Evolutionary conservation across 257 asterid genomes (phyloP).

Genomic region (Agastache rugosa): DNA sequence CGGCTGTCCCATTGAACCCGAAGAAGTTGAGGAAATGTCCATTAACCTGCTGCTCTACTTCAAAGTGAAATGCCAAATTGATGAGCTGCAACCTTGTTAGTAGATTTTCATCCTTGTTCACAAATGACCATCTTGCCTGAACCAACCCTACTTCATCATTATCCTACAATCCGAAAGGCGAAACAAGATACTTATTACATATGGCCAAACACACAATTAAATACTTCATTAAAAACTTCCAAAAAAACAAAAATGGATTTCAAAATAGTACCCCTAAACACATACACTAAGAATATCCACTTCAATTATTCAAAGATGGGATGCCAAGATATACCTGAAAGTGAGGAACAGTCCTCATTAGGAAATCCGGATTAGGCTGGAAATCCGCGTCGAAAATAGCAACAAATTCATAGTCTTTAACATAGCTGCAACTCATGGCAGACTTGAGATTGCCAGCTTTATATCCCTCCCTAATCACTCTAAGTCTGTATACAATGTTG

Average conservation of each 20-base stretch:
- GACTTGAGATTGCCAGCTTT: slow-evolving; percentile 96
- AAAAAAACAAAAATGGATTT: background rate
- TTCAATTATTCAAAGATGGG: background rate
- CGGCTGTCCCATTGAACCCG: slow-evolving; percentile 99
- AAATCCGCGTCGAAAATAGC: slow-evolving; percentile 96
- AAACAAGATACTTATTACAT: slow-evolving; percentile 9
- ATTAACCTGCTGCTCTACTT: slow-evolving; percentile 96
- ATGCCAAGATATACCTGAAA: slow-evolving; percentile 62
- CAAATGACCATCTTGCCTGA: slow-evolving; percentile 98
- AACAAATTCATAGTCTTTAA: slow-evolving; percentile 91
- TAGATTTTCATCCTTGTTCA: slow-evolving; percentile 90
- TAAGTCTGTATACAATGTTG: slow-evolving; percentile 81
- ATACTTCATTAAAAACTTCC: background rate
- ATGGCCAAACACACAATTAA: background rate
- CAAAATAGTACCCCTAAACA: slow-evolving; percentile 2
- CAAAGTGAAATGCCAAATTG: slow-evolving; percentile 94
- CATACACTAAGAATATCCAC: background rate
- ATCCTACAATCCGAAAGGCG: slow-evolving; percentile 54
- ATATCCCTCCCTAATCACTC: slow-evolving; percentile 90
- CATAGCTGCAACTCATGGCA: slow-evolving; percentile 91
- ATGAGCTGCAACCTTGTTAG: slow-evolving; percentile 84
- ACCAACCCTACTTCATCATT: slow-evolving; percentile 92
- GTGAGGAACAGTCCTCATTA: slow-evolving; percentile 75
- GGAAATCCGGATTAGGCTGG: slow-evolving; percentile 90
- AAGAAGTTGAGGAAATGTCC: slow-evolving; percentile 85